Base-by-base conservation (phyloP, 2,329 filamentous ascomycete genomes). In the Curvularia hawaiiensis region DNA sequence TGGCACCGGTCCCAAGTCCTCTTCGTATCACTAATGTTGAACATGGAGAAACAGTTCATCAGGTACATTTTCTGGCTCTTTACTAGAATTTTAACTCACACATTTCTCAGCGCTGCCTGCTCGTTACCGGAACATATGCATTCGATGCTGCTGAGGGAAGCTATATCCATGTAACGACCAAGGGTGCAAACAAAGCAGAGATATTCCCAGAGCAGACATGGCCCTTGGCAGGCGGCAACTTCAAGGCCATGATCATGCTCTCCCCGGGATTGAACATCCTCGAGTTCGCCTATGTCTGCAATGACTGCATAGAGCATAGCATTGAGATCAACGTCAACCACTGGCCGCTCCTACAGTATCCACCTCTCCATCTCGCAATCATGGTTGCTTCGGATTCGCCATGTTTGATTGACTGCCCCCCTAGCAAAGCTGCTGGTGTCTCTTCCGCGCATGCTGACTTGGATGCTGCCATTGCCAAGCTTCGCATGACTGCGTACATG, bases 401-500 rank as follows among this genome's bases (percentile, higher is more conserved):
- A 8, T 60, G 71, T 3, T 35, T 71, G 9, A 73, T 72, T 20
- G 70, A 74, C 45, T 74, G 71, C 38, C 71, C 71, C 12, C 61
- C 67, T 10, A 45, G 58, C 43, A 73, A 75, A 48, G 56, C 60
- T 6, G 65, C 54, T 9, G 71, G 64, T 16, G 20, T 68, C 1
- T 64, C 64, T 22, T 69, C 67, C 2, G 61, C 71, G 3, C 71
- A 74, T 38, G 63, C 63, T 5, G 65, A 66, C 43, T 56, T 75
- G 7, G 59, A 69, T n/a, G 70, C 70, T 30, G 71, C 68, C 4
- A 64, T 72, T 38, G 64, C 66, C 8, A 75, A 75, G 62, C 61
- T 74, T 12, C 66, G 71, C n/a, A 73, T 71, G 64, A 67, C 71
- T 7, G 71, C 72, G 2, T 73, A 72, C 57, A 74, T 74, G 71